These are phyloP conservation scores for Starmerella floricola DNA, from an alignment of 805 yeast species.

Conservation along the genomic window DNA sequence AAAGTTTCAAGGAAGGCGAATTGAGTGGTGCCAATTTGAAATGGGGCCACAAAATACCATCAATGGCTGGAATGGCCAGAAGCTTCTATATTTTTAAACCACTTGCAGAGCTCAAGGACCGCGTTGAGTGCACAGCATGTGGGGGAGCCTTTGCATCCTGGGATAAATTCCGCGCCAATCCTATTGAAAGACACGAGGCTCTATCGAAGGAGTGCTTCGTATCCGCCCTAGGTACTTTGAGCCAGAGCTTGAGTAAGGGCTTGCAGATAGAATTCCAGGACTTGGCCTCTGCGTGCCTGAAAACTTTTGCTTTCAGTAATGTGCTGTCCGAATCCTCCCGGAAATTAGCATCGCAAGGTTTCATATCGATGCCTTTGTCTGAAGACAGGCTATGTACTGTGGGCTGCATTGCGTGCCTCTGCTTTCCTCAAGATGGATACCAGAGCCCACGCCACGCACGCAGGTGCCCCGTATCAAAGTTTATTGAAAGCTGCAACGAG, in stretches of 20 bases:
- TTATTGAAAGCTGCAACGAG: too few species aligned
- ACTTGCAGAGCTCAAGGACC: not conserved
- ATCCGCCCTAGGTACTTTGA: conserved; percentile 1
- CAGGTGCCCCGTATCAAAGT: not conserved
- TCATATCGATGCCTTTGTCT: conserved; percentile 1
- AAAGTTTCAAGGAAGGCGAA: conserved; percentile 1
- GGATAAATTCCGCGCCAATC: not conserved
- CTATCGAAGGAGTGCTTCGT: conserved; percentile 1
- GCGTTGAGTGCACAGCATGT: conserved; percentile 5
- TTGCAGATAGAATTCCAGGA: not conserved
- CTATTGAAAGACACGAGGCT: conserved; percentile 5
- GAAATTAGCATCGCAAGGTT: conserved; percentile 1
- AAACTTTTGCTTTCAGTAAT: not conserved
- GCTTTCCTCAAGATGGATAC: conserved; percentile 4
- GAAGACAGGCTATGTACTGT: not conserved
- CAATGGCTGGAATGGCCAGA: conserved; percentile 9
- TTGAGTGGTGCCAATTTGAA: not conserved
- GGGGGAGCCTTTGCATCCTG: not conserved
- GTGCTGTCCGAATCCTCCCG: too few species aligned
- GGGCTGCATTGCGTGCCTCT: conserved; percentile 6
- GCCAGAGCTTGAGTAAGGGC: not conserved
- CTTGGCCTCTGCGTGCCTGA: not conserved
- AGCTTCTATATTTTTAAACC: conserved; percentile 3
- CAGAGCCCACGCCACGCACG: not conserved
- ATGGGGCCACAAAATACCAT: conserved; percentile 6